Evolutionary conservation across 805 yeast species (phyloP), one percentile per base, ranked within the genome.

Genomic region (Candida taoyuanica): DNA sequence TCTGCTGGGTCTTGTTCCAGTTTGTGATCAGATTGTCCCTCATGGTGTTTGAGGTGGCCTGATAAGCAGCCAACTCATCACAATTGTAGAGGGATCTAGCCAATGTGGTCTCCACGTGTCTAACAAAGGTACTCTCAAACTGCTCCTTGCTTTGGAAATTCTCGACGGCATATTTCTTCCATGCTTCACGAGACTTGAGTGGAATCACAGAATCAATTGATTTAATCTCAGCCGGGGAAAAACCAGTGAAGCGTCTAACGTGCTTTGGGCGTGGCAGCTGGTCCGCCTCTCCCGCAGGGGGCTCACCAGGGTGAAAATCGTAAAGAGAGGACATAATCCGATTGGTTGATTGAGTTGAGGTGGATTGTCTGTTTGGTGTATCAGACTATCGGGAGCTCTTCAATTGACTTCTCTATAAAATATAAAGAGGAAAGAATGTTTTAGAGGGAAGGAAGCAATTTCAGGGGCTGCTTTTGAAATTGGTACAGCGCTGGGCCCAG

Each of bases 1-100:
- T 72, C 63, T 88, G 96, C 64, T 88, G 96, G 28, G 97, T 88
- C 61, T 81, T 79, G 59, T 89, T 88, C 97, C 96, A 88, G 52
- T 85, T 86, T 33, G 86, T 71, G 49, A 86, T 72, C 55, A 88
- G 67, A 36, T 81, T 78, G 61, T 89, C 96, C 47, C 95, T 70
- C 42, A 88, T 71, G 17, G 93, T 70, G 54, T 70, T 71, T 5
- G 95, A 81, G 28, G 94, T 77, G 1, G 96, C 95, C 58, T 85
- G 94, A 59, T 89, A 88, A 17, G 96, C 96, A 29, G 95, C 96
- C 56, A 88, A 68, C 42, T 81, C 81, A 61, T 89, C 97, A 65
- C 96, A 86, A 56, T 89, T 89, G 73, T 84, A 86, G 68, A 88
- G 67, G 24, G 91, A 85, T 53, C 97, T 74, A n/a, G 95, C 97